Evolutionary conservation across 768 basidiomycete genomes (phyloP), one percentile per base, ranked within the genome.

Genomic region (Tylopilus rubrobrunneus): DNA sequence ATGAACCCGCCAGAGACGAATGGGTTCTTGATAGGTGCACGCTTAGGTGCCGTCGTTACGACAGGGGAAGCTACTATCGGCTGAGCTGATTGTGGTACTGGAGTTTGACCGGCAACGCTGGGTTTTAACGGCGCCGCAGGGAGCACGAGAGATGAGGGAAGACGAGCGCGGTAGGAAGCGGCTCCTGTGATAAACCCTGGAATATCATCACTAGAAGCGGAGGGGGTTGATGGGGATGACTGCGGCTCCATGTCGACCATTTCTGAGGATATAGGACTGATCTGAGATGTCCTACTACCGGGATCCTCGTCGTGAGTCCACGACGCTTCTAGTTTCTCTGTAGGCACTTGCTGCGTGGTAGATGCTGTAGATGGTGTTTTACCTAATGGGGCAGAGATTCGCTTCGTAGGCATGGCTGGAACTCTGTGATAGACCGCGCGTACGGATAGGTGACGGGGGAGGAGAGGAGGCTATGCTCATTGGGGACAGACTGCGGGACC

Each of bases 391-490:
- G 44, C n/a, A 15, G 45, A 23, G 10, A 56, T 17, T 33, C 52
- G 58, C 14, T 54, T 45, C 5, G 27, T 45, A 28, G 62, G 57
- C 1, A 53, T 60, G 25, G 40, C 33, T 10, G 45, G 51, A 8
- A 51, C 43, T 7, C 45, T 49, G 31, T 49, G 49, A 45, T 21
- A 57, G 44, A 29, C 34, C 47, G 39, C 15, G 56, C 1, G 49
- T 39, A n/a, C 7, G 48, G 29, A 53, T 34, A 6, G 61, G 66
- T 5, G 67, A 58, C 31, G 59, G 67, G 42, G 68, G 56, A 34
- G 75, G 73, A 10, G 74, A 74, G 55, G 71, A 81, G 57, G 78
- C 82, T 41, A 85, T 72, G 51, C 84, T 85, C 82, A 83, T 84
- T 1, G 81, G 82, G 45, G 82, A 81, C 44, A 81, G 69, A 66